Base-by-base conservation (phyloP, 169 alveolate species). In the Cryptosporidium meleagridis region DNA sequence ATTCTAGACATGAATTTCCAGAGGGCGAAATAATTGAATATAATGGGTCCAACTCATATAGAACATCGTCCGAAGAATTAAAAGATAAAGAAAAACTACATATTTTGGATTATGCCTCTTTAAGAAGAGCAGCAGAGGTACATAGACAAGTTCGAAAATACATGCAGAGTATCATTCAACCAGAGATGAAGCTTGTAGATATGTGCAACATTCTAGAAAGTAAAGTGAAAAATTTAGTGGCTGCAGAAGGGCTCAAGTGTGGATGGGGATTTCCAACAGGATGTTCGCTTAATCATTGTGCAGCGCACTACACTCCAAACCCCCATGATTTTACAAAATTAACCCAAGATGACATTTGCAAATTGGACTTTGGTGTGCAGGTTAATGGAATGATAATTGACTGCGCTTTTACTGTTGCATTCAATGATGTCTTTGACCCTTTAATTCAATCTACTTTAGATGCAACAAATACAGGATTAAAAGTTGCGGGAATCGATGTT, bases 201-300 rank as follows among this genome's bases (percentile, higher is more conserved):
- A 92, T 99, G 41, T 98, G 99, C 67, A 97, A 97, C 69, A 96
- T 96, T 84, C 91, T 98, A 58, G 99, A 99, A 92, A 94, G 95
- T 52, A 97, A 97, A 95, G 94, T 99, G n/a, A 94, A 96, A 85
- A 97, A 96, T 85, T 95, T 98, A 67, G 97, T 98, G 23, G 97
- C 95, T 68, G 97, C 98, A n/a, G 96, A 97, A 80, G 98, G 98
- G 41, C 93, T 98, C 61, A 98, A 98, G 62, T 95, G 98, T 18
- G 99, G 99, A 26, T 97, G 98, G 96, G 99, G 99, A 51, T 99
- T 99, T 91, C 99, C 99, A 37, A 98, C 99, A 1, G 99, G 99
- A 12, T 94, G 98, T 45, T 96, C 99, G 0, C 85, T 98, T 29
- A 98, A 98, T 91, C 93, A 98, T 92, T 97, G 98, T 67, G 99